A percentile compares a stretch with the other conserved stretches of the same genome.
phyloP scores from a whole-genome alignment of 2,329 filamentous ascomycete genomes.

The Verticillium isaacii region DNA sequence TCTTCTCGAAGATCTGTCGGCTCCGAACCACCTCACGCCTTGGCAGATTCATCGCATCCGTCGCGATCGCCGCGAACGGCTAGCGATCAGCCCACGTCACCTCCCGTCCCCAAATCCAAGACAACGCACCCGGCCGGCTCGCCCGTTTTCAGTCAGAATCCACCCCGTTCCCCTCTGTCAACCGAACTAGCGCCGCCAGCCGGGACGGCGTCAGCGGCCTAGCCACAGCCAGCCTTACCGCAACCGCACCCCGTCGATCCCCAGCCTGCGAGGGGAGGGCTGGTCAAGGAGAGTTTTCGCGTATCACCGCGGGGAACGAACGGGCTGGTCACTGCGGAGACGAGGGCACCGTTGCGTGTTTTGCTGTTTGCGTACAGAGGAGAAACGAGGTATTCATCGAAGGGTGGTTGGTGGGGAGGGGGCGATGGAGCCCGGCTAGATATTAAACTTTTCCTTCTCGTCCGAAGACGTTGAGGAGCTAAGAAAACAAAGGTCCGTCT shows the following conservation, averaged over 20 bases:
- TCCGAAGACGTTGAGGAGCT: not conserved
- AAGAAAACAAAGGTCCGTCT: not conserved
- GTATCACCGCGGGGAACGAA: not conserved
- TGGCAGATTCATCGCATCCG: not conserved
- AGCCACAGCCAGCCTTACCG: not conserved
- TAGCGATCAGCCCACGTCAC: not conserved
- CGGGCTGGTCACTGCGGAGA: not conserved
- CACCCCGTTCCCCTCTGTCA: not conserved
- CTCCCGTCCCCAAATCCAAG: not conserved
- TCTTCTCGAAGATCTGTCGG: not conserved
- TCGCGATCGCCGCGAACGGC: not conserved
- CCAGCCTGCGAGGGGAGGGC: too few species aligned
- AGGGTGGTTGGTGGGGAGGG: not conserved
- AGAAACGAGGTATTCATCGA: not conserved
- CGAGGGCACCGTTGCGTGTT: not conserved
- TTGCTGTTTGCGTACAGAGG: not conserved
- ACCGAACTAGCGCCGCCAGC: not conserved
- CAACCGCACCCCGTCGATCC: not conserved
- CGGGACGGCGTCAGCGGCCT: too few species aligned
- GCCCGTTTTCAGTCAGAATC: not conserved
- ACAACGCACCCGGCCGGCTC: not conserved
- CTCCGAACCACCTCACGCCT: not conserved
- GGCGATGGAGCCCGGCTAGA: not conserved
- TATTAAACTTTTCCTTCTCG: not conserved
- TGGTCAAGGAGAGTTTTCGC: too few species aligned